Percentiles rank a stretch among this genome's conserved stretches.
Conservation (phyloP, 768 basidiomycete genomes). For the Sporobolomyces phaffii region DNA sequence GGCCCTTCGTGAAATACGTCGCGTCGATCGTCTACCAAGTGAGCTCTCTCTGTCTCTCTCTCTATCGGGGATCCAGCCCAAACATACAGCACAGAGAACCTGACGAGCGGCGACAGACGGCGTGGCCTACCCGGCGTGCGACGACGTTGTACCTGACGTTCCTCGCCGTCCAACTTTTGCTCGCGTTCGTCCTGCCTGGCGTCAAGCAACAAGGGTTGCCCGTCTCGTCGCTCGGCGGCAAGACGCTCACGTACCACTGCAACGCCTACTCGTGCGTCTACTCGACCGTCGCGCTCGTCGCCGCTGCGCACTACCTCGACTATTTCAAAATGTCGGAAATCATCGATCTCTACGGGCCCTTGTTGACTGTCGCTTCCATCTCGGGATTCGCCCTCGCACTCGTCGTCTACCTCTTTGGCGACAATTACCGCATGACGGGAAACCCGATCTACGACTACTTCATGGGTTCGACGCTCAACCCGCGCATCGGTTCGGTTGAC, state of each 20-base stretch:
- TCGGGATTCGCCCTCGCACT: constrained; percentile 72
- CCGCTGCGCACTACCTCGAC: constrained; percentile 55
- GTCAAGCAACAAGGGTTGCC: constrained; percentile 91
- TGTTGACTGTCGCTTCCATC: constrained; percentile 94
- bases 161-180: constrained; percentile 78
- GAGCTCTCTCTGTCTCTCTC: not conserved
- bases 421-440: constrained; percentile 87
- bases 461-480: constrained; percentile 93
- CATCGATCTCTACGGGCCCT: constrained; percentile 89
- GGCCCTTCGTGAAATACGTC: constrained; percentile 19
- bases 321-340: constrained; percentile 88
- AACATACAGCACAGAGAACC: too few relatives aligned
- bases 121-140: constrained; percentile 79
- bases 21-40: constrained; percentile 23
- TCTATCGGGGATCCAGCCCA: too few relatives aligned
- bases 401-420: constrained; percentile 74
- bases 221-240: constrained; percentile 87
- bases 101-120: constrained; percentile 57
- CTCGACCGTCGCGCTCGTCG: constrained; percentile 67
- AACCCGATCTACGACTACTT: constrained; percentile 75
- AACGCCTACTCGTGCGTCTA: constrained; percentile 84
- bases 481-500: constrained; percentile 81
- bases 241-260: constrained; percentile 91
- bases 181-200: constrained; percentile 86
- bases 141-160: constrained; percentile 86